These are phyloP conservation scores for Cryptococcus sp. DNA, from an alignment of 1,284 basidiomycete species.

Conservation along the genomic window DNA sequence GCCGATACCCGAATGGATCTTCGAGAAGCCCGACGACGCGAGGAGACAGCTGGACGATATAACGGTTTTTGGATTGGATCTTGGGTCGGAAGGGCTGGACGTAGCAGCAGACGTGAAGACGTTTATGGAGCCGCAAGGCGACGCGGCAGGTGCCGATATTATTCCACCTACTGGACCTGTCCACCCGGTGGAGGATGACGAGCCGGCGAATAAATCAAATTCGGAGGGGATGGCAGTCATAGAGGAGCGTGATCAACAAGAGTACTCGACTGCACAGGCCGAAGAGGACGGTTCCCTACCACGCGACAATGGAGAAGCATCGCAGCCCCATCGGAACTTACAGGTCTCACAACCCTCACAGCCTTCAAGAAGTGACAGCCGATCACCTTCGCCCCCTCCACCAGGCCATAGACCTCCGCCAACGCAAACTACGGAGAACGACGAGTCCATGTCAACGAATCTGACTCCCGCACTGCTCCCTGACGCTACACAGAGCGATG, in stretches of 20 bases:
- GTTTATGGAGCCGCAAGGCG: neutral
- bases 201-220: neutral
- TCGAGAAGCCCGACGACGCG: constrained; percentile 22
- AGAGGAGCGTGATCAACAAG: neutral
- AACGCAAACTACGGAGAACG: neutral
- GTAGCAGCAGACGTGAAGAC: neutral
- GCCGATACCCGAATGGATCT: constrained; percentile 37
- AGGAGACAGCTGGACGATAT: constrained; percentile 28
- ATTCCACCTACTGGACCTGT: too few relatives aligned
- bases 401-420: neutral
- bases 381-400: neutral
- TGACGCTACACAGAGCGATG: constrained; percentile 12
- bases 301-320: too few relatives aligned
- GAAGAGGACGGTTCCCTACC: too few relatives aligned
- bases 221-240: neutral
- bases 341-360: neutral
- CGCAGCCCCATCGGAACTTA: neutral
- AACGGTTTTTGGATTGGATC: constrained; percentile 33
- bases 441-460: neutral
- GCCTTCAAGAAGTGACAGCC: neutral
- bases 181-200: neutral
- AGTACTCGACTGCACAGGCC: neutral
- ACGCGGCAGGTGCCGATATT: neutral
- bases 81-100: neutral
- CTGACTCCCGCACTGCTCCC: neutral